These are phyloP conservation scores for Gastrolobium villosum DNA, from an alignment of 306 rosid genomes.

Conservation along the genomic window DNA sequence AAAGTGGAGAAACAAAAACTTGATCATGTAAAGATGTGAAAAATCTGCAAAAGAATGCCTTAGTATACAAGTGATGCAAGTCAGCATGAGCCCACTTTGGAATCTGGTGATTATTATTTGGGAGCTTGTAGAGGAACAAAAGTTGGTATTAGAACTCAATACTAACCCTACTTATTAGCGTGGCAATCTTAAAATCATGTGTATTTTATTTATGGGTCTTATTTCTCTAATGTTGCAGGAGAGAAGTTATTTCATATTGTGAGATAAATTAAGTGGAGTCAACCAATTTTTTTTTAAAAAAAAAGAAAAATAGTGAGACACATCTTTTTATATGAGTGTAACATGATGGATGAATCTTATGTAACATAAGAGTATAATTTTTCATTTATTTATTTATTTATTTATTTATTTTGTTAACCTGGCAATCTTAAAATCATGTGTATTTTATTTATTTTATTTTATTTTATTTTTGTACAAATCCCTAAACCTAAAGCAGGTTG, in stretches of 20 bases:
- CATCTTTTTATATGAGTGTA: no score
- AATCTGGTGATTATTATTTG: constrained; percentile 37
- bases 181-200: background rate
- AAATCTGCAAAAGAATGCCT: constrained; percentile 46
- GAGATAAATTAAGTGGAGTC: no score
- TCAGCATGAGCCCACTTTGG: constrained; percentile 48
- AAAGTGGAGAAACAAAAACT: constrained; percentile 29
- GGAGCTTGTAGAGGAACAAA: constrained; percentile 40
- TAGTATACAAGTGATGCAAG: constrained; percentile 55
- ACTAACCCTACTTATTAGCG: constrained; percentile 20
- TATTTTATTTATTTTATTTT: background rate
- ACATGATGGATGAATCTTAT: no score
- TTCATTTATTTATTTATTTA: no score
- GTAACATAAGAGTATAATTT: no score
- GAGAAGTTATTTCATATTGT: no score
- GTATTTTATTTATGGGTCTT: background rate
- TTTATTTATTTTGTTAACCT: no score
- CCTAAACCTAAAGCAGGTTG: constrained; percentile 51
- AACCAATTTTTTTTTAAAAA: no score
- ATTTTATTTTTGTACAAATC: constrained; percentile 9
- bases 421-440: background rate
- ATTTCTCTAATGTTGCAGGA: no score
- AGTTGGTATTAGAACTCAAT: constrained; percentile 24
- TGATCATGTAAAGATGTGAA: constrained; percentile 20
- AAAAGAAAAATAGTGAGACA: no score